A percentile compares a stretch with the other conserved stretches of the same genome.
Conservation (phyloP, 1,139 yeast genomes). For the Suhomyces anneliseae region DNA sequence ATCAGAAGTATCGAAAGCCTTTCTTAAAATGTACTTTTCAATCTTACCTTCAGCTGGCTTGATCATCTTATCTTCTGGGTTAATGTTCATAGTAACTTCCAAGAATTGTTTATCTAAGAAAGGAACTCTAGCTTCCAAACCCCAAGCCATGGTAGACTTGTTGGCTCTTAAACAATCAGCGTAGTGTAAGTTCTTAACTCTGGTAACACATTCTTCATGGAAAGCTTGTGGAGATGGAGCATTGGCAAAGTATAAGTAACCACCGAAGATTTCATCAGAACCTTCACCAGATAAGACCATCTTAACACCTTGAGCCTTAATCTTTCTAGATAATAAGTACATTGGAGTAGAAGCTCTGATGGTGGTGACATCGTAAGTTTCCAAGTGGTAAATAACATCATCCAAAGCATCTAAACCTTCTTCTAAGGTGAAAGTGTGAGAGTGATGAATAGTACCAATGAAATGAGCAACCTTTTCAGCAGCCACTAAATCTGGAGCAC, state of each 20-base stretch:
- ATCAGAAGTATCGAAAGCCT: slow-evolving; percentile 90
- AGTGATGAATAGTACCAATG: slow-evolving; percentile 96
- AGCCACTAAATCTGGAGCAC: slow-evolving; percentile 96
- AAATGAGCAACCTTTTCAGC: slow-evolving; percentile 95
- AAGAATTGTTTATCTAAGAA: slow-evolving; percentile 93
- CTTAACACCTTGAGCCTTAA: slow-evolving; percentile 99
- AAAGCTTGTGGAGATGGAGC: slow-evolving; percentile 92
- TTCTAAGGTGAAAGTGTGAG: slow-evolving; percentile 92
- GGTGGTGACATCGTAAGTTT: slow-evolving; percentile 97
- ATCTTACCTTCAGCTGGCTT: slow-evolving; percentile 66
- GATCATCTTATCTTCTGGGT: slow-evolving; percentile 89
- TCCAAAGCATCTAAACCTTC: slow-evolving; percentile 95
- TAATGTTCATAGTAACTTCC: slow-evolving; percentile 90
- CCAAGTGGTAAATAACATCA: slow-evolving; percentile 93
- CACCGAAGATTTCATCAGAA: slow-evolving; percentile 98
- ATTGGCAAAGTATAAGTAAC: slow-evolving; percentile 93
- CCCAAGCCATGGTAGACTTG: slow-evolving; percentile 99
- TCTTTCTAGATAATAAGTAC: slow-evolving; percentile 93
- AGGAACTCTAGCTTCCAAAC: slow-evolving; percentile 98
- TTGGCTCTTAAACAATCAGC: slow-evolving; percentile 98
- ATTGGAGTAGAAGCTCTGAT: slow-evolving; percentile 99
- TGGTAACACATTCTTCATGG: slow-evolving; percentile 91
- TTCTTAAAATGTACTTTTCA: slow-evolving; percentile 93
- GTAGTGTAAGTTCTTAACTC: slow-evolving; percentile 95
- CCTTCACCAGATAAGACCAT: slow-evolving; percentile 99